These are phyloP conservation scores for Psilocybe mexicana DNA, from an alignment of 1,284 basidiomycete species.

Conservation along the genomic window DNA sequence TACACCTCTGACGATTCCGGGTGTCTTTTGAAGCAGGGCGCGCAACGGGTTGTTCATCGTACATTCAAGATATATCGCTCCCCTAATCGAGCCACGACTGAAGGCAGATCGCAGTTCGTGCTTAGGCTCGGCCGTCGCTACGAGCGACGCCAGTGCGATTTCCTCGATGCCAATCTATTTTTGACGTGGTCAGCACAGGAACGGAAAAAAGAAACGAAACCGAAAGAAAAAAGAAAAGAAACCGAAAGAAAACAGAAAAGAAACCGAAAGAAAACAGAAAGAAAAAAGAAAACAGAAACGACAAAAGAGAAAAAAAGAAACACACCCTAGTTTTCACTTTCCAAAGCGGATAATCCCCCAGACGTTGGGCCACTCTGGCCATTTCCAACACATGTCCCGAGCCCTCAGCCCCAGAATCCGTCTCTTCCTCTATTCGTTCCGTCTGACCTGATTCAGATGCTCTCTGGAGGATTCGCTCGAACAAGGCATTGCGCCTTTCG, in stretches of 20 bases:
- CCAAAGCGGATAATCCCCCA: neutral
- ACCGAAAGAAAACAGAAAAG: too few species aligned
- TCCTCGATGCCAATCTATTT: neutral
- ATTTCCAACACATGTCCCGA: too few species aligned
- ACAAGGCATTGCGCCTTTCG: too few species aligned
- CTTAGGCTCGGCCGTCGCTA: neutral
- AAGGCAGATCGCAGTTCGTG: neutral
- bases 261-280: too few species aligned
- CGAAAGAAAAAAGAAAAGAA: too few species aligned
- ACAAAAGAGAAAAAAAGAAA: neutral
- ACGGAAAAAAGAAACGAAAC: too few species aligned
- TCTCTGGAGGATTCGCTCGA: too few species aligned
- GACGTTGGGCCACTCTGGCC: neutral
- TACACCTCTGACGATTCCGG: neutral
- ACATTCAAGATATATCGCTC: neutral
- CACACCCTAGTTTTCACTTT: neutral
- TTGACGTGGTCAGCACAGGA: too few species aligned
- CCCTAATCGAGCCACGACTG: neutral
- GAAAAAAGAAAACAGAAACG: neutral
- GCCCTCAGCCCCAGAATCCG: too few species aligned
- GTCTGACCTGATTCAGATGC: too few species aligned
- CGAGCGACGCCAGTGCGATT: neutral
- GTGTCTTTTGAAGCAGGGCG: neutral
- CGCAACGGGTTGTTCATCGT: neutral
- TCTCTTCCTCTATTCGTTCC: too few species aligned